phyloP scores from a whole-genome alignment of 352 stramenopile species.

The Phytopythium helicoides region DNA sequence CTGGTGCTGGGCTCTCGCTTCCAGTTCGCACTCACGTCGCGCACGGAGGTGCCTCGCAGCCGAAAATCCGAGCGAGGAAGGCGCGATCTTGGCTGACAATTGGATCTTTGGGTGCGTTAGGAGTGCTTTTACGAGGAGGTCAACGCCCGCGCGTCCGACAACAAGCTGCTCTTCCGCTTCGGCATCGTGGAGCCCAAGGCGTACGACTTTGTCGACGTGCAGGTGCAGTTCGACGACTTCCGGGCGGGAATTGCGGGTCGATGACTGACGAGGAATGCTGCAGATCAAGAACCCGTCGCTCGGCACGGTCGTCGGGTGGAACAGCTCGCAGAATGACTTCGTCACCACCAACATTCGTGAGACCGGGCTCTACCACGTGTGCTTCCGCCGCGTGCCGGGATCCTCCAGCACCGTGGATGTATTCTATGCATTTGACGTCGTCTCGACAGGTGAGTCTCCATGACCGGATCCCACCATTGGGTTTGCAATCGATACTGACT shows the following conservation, averaged over 20 bases:
- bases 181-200: conserved; percentile 48
- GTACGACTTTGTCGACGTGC: conserved; percentile 53
- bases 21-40: conserved; percentile 40
- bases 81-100: background rate
- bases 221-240: background rate
- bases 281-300: conserved; percentile 58
- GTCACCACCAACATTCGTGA: conserved; percentile 53
- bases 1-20: conserved; percentile 39
- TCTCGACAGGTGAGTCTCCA: conserved; percentile 43
- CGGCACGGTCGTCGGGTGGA: conserved; percentile 50
- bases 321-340: conserved; percentile 62
- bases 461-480: too few species aligned
- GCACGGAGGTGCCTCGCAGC: conserved; percentile 25
- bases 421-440: conserved; percentile 84
- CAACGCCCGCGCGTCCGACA: conserved; percentile 47
- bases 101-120: conserved; percentile 13
- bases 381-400: conserved; percentile 64
- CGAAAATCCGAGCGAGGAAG: background rate
- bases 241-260: too few species aligned
- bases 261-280: too few species aligned
- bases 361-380: conserved; percentile 77
- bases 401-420: conserved; percentile 53
- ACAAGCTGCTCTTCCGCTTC: conserved; percentile 64
- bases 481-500: too few species aligned
- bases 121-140: conserved; percentile 65